Evolutionary conservation across 2,329 filamentous ascomycete species (phyloP).

Genomic region (Lomentospora prolificans): DNA sequence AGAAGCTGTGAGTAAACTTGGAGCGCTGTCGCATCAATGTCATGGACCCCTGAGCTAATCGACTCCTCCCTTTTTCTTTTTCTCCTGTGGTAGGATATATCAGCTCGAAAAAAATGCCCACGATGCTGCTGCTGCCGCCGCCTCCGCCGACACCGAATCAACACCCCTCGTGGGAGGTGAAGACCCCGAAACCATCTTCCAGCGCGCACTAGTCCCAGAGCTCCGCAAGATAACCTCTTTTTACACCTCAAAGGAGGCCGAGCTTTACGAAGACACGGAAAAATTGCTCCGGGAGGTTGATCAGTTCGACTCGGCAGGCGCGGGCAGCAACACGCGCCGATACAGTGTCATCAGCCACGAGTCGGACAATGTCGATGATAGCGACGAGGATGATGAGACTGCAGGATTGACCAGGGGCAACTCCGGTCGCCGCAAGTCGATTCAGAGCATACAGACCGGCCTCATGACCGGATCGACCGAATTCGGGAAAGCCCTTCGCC

Average conservation of each 20-base stretch:
- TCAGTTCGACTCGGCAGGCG: slow-evolving; percentile 52
- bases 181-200: slow-evolving; percentile 75
- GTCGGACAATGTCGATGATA: slow-evolving; percentile 54
- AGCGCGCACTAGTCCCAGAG: slow-evolving; percentile 72
- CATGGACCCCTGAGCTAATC: not conserved
- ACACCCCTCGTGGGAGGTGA: slow-evolving; percentile 67
- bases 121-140: slow-evolving; percentile 43
- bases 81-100: slow-evolving; percentile 59
- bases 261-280: slow-evolving; percentile 73
- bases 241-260: slow-evolving; percentile 79
- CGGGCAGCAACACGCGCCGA: slow-evolving; percentile 22
- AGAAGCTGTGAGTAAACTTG: slow-evolving; percentile 84
- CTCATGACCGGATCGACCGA: slow-evolving; percentile 57
- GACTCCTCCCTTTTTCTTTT: not conserved
- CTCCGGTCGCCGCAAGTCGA: slow-evolving; percentile 21
- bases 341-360: slow-evolving; percentile 31
- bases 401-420: slow-evolving; percentile 40
- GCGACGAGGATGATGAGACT: slow-evolving; percentile 53
- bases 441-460: slow-evolving; percentile 26
- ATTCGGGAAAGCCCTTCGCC: slow-evolving; percentile 36
- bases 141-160: slow-evolving; percentile 64
- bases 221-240: slow-evolving; percentile 91
- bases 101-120: slow-evolving; percentile 79
- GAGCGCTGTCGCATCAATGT: not conserved
- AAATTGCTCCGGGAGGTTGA: slow-evolving; percentile 67